Conservation (phyloP, 2,329 filamentous ascomycete species). For the Fusarium phyllophilum region DNA sequence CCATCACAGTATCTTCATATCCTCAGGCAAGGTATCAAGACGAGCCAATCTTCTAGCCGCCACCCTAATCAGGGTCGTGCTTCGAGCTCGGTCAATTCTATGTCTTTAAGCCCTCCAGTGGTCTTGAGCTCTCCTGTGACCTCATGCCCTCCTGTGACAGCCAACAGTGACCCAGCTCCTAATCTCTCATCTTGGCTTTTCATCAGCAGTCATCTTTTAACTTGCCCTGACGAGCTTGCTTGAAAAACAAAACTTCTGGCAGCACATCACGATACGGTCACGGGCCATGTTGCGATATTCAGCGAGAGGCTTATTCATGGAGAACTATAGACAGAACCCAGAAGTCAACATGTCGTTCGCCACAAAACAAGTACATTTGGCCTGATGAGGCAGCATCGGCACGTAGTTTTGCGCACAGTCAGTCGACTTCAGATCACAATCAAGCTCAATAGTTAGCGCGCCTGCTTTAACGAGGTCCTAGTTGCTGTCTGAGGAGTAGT, state of each 20-base stretch:
- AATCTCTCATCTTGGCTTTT: background rate
- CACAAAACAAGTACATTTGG: fast-evolving
- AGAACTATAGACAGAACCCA: no score
- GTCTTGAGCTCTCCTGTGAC: background rate
- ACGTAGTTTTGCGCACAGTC: background rate
- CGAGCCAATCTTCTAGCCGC: background rate
- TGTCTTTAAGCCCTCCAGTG: background rate
- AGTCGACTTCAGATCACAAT: background rate
- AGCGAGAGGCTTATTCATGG: no score
- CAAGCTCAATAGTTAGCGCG: background rate
- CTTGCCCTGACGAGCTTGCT: background rate
- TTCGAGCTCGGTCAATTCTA: background rate
- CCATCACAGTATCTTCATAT: background rate
- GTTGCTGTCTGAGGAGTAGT: background rate
- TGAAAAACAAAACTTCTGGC: background rate
- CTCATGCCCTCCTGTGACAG: background rate
- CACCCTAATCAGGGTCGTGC: no score
- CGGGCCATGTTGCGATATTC: no score
- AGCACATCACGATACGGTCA: no score
- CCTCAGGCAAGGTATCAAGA: background rate
- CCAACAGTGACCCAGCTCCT: background rate
- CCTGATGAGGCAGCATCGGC: background rate
- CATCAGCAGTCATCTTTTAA: background rate
- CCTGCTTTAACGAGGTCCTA: no score
- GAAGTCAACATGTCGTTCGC: background rate